A percentile compares a stretch with the other conserved stretches of the same genome.
phyloP scores from a whole-genome alignment of 495 filamentous ascomycete genomes.

The Penicillium canariense region DNA sequence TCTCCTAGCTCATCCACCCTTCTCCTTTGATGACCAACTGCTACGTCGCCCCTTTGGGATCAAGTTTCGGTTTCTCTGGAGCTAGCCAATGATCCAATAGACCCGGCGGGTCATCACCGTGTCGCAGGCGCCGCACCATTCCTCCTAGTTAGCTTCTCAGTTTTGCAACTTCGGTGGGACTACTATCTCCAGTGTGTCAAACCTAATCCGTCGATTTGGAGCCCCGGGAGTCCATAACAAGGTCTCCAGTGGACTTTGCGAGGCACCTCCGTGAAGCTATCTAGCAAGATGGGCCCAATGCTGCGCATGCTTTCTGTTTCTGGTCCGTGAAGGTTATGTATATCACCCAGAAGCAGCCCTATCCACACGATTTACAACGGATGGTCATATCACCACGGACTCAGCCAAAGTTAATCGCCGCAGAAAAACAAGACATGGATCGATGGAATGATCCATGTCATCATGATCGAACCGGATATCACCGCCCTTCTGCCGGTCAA shows the following conservation, averaged over 20 bases:
- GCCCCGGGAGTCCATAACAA: neutral
- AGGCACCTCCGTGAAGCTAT: neutral
- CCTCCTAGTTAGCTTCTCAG: neutral
- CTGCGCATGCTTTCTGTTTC: neutral
- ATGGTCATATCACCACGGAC: neutral
- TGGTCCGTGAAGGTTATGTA: neutral
- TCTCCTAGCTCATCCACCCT: neutral
- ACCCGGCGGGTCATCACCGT: slow-evolving; percentile 21
- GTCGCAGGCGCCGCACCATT: neutral
- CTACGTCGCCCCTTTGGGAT: neutral
- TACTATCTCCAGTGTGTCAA: slow-evolving; percentile 6
- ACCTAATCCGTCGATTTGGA: neutral
- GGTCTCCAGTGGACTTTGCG: neutral
- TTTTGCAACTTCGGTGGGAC: slow-evolving; percentile 5
- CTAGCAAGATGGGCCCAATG: neutral
- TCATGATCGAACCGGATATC: slow-evolving; percentile 4
- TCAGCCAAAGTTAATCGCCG: neutral
- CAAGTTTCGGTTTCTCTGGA: neutral
- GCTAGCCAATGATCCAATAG: slow-evolving; percentile 1
- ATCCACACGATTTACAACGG: neutral
- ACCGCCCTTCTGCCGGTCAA: slow-evolving; percentile 1
- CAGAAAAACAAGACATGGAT: slow-evolving; percentile 6
- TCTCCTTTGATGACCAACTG: neutral
- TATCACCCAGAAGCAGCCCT: neutral
- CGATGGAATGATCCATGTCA: neutral